A percentile compares a stretch with the other conserved stretches of the same genome.
Evolutionary conservation across 23 red algal genomes (phyloP).

Genomic region (Cyanidioschyzon merolae): DNA sequence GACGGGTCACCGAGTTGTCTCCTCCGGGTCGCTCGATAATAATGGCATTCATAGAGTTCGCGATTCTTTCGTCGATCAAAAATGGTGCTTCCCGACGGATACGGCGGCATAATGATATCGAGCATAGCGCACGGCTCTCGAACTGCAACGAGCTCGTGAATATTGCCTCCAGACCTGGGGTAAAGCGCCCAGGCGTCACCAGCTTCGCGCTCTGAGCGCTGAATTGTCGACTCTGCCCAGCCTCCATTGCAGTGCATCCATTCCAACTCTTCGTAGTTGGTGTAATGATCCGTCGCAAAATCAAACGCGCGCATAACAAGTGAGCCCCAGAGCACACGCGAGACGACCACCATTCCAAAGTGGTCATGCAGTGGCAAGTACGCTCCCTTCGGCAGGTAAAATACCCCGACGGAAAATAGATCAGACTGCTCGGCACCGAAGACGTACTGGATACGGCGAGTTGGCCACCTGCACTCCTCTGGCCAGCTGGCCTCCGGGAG

Average conservation of each 20-base stretch:
- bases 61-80: too few relatives aligned
- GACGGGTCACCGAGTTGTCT: neutral
- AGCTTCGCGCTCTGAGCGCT: neutral
- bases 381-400: neutral
- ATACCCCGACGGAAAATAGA: neutral
- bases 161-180: neutral
- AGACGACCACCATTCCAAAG: slow-evolving; percentile 18
- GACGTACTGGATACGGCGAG: neutral
- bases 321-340: neutral
- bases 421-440: neutral
- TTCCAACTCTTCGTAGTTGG: neutral
- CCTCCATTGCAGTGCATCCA: neutral
- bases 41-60: slow-evolving; percentile 6
- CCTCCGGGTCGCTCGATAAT: neutral
- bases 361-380: slow-evolving; percentile 8
- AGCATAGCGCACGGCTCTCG: slow-evolving; percentile 7
- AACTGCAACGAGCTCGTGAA: neutral
- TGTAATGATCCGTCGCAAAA: neutral
- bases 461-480: neutral
- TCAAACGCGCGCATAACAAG: neutral
- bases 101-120: slow-evolving; percentile 10
- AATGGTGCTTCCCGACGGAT: neutral
- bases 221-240: neutral
- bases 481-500: neutral
- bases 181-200: neutral